A percentile compares a stretch with the other conserved stretches of the same genome.
These are phyloP conservation scores for Sclerotinia spermophila DNA, from an alignment of 2,329 filamentous ascomycete species.

Conservation along the genomic window DNA sequence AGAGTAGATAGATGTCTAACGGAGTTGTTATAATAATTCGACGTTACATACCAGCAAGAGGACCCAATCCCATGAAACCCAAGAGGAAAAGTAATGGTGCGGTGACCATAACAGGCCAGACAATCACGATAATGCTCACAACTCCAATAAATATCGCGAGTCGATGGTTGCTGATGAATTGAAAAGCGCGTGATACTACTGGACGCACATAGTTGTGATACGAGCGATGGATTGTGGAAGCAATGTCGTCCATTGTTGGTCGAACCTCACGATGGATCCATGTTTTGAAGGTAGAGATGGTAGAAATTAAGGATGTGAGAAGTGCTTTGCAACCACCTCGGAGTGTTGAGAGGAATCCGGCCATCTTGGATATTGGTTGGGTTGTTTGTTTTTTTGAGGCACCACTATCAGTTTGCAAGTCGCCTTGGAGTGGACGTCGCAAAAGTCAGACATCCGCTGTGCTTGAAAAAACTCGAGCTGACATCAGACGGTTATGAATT, in stretches of 20 bases:
- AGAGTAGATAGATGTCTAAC: background rate
- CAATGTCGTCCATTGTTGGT: background rate
- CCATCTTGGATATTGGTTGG: background rate
- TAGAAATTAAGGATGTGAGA: background rate
- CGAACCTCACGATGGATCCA: background rate
- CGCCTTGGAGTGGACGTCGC: accelerated
- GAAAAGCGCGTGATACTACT: background rate
- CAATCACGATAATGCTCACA: background rate
- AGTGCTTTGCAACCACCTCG: background rate
- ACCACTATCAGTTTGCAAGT: background rate
- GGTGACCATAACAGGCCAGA: background rate
- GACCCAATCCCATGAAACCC: background rate
- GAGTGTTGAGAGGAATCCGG: background rate
- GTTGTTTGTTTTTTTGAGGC: background rate
- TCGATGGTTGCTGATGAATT: background rate
- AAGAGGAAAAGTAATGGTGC: background rate
- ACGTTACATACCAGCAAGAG: background rate
- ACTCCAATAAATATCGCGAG: background rate
- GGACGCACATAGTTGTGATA: background rate
- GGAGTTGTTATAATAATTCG: too few species aligned
- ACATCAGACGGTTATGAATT: too few species aligned
- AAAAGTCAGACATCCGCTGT: background rate
- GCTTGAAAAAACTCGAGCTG: background rate
- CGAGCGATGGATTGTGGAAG: background rate
- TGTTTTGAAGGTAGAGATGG: background rate